Evolutionary conservation across 116 monocot species (phyloP), one percentile per base, ranked within the genome.

Genomic region (Dioscorea cayenensis): DNA sequence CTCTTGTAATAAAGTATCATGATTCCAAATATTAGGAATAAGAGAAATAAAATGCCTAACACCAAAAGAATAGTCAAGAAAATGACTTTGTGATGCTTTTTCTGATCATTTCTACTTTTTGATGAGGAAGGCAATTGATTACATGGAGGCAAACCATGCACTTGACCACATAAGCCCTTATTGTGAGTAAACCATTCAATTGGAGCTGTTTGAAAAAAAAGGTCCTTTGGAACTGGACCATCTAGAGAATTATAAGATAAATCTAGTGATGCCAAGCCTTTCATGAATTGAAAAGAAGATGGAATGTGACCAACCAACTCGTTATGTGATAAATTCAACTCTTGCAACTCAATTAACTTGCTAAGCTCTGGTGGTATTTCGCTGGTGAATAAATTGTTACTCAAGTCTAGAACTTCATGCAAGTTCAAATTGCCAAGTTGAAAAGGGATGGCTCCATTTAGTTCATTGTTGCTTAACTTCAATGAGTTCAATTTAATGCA

Each of bases 281-380:
- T 3, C 67, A 81, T 68, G 49, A 16, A 19, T 4, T 37, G 36
- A 21, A 76, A 71, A 32, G 76, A 81, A 60, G 72, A 32, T 10
- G 72, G 76, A 71, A 76, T 71, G 5, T 32, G 16, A 22, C 81
- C 81, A 14, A 76, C 71, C 14, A 76, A 25, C 14, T 83, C 75
- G 49, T 83, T 83, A 16, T 75, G 73, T 7, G 78, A 78, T 20
- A 83, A 60, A 32, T 78, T 78, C 8, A 83, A 43, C 4, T n/a
- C 27, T 28, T 28, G 9, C 14, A 83, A 64, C 62, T 60, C 58
- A 3, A 3, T 6, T 63, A 83, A 29, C 27, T 27, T 71, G 22
- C 48, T 69, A 11, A 83, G 76, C 14, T 70, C 28, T 20, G 11
- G 5, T 20, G 79, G 83, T 51, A 83, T 63, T 18, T 51, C 52